A percentile compares a stretch with the other conserved stretches of the same genome.
Evolutionary conservation across 83 land plant genomes (phyloP).

Genomic region (Isoetes engelmannii): DNA sequence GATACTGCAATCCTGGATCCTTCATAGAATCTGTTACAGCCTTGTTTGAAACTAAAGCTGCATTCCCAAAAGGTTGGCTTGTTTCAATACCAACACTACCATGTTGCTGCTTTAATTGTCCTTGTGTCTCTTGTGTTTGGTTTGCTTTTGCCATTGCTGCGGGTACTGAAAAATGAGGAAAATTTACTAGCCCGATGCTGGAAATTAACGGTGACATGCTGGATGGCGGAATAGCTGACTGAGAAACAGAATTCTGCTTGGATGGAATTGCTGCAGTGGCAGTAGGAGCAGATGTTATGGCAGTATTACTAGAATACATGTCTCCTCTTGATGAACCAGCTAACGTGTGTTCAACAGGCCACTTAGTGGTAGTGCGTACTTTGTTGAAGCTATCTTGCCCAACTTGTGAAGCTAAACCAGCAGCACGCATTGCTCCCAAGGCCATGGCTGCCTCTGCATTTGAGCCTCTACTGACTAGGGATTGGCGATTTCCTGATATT

Average conservation of each 20-base stretch:
- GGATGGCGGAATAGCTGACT: background rate
- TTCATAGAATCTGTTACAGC: background rate
- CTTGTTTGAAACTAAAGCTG: background rate
- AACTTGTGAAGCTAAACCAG: slow-evolving; percentile 20
- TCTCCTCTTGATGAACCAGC: background rate
- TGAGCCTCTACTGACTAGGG: slow-evolving; percentile 3
- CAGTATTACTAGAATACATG: background rate
- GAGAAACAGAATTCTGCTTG: background rate
- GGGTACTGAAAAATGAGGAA: slow-evolving; percentile 4
- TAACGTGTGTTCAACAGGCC: background rate
- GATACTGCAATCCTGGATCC: background rate
- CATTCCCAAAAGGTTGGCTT: background rate
- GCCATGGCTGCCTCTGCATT: slow-evolving; percentile 28
- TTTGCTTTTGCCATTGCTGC: background rate
- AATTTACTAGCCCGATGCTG: background rate
- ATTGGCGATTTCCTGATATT: slow-evolving; percentile 9
- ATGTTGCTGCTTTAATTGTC: background rate
- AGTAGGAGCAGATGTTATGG: background rate
- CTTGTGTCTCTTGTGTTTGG: background rate
- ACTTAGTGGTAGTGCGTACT: slow-evolving; percentile 18
- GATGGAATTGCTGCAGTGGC: background rate
- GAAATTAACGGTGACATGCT: background rate
- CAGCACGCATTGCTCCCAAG: slow-evolving; percentile 28
- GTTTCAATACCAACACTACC: background rate
- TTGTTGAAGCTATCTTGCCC: slow-evolving; percentile 29